Conservation (phyloP, 78 protist species). For the Dictyostelium discoideum region DNA sequence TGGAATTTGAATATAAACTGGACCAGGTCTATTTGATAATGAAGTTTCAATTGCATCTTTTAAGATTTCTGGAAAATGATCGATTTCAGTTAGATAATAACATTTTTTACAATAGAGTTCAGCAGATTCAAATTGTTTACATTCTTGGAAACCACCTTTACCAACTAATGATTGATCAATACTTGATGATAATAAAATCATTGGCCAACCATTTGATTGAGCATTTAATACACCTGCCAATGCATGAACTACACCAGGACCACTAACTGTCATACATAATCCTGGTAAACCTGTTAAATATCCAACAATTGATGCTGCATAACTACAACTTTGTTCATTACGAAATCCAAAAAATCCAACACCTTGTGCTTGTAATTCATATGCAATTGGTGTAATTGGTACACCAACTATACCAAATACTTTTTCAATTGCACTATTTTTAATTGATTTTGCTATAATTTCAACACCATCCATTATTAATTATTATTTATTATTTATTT, state of each 20-base stretch:
- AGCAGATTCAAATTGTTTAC: constrained; percentile 47
- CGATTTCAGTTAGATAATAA: neutral
- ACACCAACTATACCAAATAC: constrained; percentile 83
- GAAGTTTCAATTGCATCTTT: constrained; percentile 29
- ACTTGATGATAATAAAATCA: constrained; percentile 73
- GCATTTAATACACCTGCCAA: constrained; percentile 82
- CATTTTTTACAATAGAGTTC: constrained; percentile 43
- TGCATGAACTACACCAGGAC: constrained; percentile 86
- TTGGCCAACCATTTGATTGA: constrained; percentile 82
- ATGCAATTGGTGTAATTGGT: constrained; percentile 73
- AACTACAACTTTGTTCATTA: constrained; percentile 64
- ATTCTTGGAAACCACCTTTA: constrained; percentile 77
- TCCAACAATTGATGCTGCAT: constrained; percentile 84
- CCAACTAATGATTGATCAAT: constrained; percentile 4
- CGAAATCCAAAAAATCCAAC: constrained; percentile 51
- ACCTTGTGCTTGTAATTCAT: constrained; percentile 34
- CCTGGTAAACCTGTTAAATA: constrained; percentile 77
- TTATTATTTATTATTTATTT: no score
- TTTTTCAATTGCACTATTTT: constrained; percentile 39
- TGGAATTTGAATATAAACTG: constrained; percentile 72
- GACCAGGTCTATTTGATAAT: constrained; percentile 69
- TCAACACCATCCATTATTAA: neutral
- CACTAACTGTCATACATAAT: constrained; percentile 76
- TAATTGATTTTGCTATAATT: constrained; percentile 38
- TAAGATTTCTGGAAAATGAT: constrained; percentile 35